These are phyloP conservation scores for Castanea crenata DNA, from an alignment of 306 rosid genomes.

Conservation along the genomic window DNA sequence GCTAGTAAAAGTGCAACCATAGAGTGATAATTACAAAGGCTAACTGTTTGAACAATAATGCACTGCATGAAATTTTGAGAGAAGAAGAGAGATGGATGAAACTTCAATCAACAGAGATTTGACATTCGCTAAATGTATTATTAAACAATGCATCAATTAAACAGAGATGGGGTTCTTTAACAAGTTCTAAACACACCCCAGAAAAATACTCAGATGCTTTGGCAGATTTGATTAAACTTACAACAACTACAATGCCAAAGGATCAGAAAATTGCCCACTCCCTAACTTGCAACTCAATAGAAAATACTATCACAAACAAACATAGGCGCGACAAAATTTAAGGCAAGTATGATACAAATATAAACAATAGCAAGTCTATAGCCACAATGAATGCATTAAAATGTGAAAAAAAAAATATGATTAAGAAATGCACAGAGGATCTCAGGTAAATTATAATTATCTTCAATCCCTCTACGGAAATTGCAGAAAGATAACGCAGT, in stretches of 20 bases:
- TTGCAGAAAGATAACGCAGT: conserved; percentile 65
- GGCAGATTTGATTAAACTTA: not conserved
- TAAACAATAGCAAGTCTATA: not conserved
- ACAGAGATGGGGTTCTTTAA: not conserved
- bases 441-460: conserved; percentile 29
- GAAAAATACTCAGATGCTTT: not conserved
- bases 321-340: not conserved
- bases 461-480: conserved; percentile 25
- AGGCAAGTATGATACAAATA: not conserved
- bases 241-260: not conserved
- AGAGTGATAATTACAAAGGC: too few species aligned
- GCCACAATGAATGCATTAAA: not conserved
- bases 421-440: conserved; percentile 1
- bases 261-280: not conserved
- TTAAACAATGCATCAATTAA: not conserved
- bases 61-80: too few species aligned
- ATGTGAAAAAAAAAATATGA: not conserved
- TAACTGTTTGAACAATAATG: too few species aligned
- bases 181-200: not conserved
- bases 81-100: not conserved
- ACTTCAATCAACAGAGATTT: not conserved
- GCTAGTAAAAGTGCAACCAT: too few species aligned
- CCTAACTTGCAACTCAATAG: not conserved
- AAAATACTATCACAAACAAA: not conserved
- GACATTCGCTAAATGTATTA: not conserved